Conservation (phyloP, 1,284 basidiomycete species). For the Rhodotorula sp. region DNA sequence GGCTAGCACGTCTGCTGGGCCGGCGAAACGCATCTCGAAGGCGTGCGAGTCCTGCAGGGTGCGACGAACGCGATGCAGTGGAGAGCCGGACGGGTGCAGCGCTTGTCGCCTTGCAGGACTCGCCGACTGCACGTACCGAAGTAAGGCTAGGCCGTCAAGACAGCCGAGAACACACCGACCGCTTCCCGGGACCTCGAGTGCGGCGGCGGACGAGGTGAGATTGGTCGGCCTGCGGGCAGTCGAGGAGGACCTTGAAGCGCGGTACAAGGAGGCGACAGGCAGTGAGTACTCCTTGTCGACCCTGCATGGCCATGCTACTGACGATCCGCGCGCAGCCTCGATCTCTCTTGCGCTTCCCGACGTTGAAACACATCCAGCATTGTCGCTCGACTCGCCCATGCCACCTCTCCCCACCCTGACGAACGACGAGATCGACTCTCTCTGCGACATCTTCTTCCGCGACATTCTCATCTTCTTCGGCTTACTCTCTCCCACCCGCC, state of each 20-base stretch:
- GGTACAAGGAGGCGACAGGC: slow-evolving; percentile 5
- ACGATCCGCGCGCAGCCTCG: background rate
- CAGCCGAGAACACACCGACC: background rate
- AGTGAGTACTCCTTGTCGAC: background rate
- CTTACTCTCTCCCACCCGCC: slow-evolving; percentile 4
- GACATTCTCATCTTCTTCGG: slow-evolving; percentile 12
- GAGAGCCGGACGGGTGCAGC: background rate
- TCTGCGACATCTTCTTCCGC: slow-evolving; percentile 3
- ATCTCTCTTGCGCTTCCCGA: slow-evolving; percentile 16
- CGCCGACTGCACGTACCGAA: slow-evolving; percentile 2
- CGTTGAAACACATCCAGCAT: slow-evolving; percentile 3
- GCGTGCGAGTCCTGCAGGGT: slow-evolving; percentile 11
- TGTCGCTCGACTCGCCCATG: slow-evolving; percentile 1
- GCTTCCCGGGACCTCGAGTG: background rate
- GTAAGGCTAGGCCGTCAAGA: slow-evolving; percentile 1
- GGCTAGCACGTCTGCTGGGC: background rate
- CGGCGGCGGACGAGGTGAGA: background rate
- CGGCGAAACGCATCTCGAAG: slow-evolving; percentile 3
- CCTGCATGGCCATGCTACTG: background rate
- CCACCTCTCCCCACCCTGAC: background rate
- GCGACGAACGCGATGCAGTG: slow-evolving; percentile 3
- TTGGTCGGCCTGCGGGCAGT: slow-evolving; percentile 3
- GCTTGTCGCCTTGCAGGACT: background rate
- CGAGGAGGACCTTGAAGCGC: slow-evolving; percentile 8
- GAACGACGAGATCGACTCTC: background rate